phyloP scores from a whole-genome alignment of 129 eudicot species.

The Tanacetum coccineum region DNA sequence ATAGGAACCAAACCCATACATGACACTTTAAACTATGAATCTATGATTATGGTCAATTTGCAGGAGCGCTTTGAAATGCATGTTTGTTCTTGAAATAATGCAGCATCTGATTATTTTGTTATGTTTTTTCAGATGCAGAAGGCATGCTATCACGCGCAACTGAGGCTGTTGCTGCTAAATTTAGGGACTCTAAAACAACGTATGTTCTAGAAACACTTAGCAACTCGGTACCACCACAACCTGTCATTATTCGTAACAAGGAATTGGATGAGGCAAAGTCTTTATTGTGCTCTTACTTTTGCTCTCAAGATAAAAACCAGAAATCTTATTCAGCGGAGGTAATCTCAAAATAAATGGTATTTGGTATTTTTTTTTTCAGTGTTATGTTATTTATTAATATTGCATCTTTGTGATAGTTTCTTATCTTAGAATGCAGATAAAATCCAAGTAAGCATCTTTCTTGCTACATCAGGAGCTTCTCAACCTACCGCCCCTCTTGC shows the following conservation, averaged over 20 bases:
- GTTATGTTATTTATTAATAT: neutral
- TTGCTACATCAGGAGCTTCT: too few species aligned
- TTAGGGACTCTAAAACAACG: slow-evolving; percentile 61
- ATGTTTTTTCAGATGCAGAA: slow-evolving; percentile 47
- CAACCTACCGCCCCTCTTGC: too few species aligned
- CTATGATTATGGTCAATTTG: neutral
- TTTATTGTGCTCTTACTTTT: slow-evolving; percentile 55
- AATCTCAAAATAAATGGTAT: slow-evolving; percentile 20
- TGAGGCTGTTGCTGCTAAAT: slow-evolving; percentile 48
- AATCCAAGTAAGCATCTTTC: too few species aligned
- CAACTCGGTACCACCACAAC: slow-evolving; percentile 35
- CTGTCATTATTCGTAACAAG: slow-evolving; percentile 54
- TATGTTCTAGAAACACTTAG: slow-evolving; percentile 48
- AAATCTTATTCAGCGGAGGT: slow-evolving; percentile 59
- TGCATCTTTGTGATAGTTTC: too few species aligned
- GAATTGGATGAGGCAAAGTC: slow-evolving; percentile 43
- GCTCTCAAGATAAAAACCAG: slow-evolving; percentile 30
- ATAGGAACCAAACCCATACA: neutral
- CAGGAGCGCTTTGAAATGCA: slow-evolving; percentile 3
- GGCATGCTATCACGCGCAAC: slow-evolving; percentile 49
- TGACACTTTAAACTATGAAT: slow-evolving; percentile 7
- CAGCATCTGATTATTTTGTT: neutral
- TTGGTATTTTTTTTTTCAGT: neutral
- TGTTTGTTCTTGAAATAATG: slow-evolving; percentile 3
- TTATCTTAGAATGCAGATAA: too few species aligned